These are phyloP conservation scores for Tagetes patula DNA, from an alignment of 129 eudicot species.

Conservation along the genomic window DNA sequence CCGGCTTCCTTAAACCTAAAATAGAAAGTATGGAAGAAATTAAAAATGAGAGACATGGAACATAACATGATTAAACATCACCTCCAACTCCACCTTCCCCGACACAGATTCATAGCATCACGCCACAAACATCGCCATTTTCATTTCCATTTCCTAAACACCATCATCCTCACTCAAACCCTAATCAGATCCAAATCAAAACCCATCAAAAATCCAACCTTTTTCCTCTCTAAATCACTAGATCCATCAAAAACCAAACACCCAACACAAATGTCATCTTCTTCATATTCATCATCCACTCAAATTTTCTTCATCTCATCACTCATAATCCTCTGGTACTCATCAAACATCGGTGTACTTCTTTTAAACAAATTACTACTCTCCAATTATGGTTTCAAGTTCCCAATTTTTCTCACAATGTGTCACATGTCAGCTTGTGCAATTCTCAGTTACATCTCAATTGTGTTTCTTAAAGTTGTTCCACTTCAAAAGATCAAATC, in stretches of 20 bases:
- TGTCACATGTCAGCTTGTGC: slow-evolving; percentile 97
- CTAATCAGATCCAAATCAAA: slow-evolving; percentile 15
- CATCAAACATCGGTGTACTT: slow-evolving; percentile 88
- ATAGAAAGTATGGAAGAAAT: no score
- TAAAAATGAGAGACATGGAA: no score
- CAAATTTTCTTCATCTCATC: slow-evolving; percentile 56
- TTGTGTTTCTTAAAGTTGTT: slow-evolving; percentile 61
- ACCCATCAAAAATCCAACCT: neutral
- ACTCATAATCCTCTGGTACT: slow-evolving; percentile 69
- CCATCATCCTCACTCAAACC: neutral
- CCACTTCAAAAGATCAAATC: slow-evolving; percentile 86
- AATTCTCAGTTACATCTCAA: slow-evolving; percentile 77
- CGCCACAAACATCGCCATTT: slow-evolving; percentile 19
- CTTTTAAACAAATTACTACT: slow-evolving; percentile 77
- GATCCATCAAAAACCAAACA: slow-evolving; percentile 20
- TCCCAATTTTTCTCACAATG: slow-evolving; percentile 91
- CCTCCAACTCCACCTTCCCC: slow-evolving; percentile 13
- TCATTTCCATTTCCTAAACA: neutral
- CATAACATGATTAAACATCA: no score
- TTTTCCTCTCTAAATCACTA: neutral
- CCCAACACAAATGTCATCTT: slow-evolving; percentile 15
- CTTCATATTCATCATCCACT: slow-evolving; percentile 34
- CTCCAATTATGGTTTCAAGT: slow-evolving; percentile 79
- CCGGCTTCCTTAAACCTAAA: no score
- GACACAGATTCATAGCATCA: slow-evolving; percentile 29